Base-by-base conservation (phyloP, 2,329 filamentous ascomycete species). In the Alternaria burnsii region DNA sequence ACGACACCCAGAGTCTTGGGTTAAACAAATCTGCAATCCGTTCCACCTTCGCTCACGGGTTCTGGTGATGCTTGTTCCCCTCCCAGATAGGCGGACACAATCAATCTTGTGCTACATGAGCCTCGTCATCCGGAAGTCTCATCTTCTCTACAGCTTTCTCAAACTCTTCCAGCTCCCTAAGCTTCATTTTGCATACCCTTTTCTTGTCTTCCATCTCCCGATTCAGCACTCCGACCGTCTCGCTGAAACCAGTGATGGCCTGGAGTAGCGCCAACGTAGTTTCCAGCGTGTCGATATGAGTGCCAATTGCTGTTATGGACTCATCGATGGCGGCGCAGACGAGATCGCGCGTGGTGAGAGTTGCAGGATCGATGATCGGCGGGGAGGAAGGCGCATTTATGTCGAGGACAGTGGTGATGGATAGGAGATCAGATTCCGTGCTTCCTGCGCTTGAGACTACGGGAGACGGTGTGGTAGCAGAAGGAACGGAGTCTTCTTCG, bases 231-330 rank as follows among this genome's bases (percentile, higher is more conserved):
- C 34, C 44, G 1, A 70, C 58, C 2, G 64, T 69, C 7, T 46
- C 58, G 18, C 69, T 67, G 8, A 70, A 63, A 1, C 65, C 68
- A 5, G 57, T 47, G 0, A 71, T 48, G 7, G 68, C 55, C 4
- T 52, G 43, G 3, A 71, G 51, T 6, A 71, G 14, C 8, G 57
- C 61, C 12, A 69, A 22, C 3, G 56, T 56, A 8, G 59, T 65
- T 24, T 58, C 47, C 20, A 71, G 50, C 1, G 68, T 69, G 0
- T 62, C 57, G 5, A 70, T 38, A n/a, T 71, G 69, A 2, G 41
- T 38, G 3, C 18, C 4, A 5, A 43, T 30, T 0, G 58, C 56
- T 1, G 22, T 11, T 1, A 41, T 58, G 5, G 68, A 63, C 30
- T 68, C 63, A 12, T 63, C 38, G 1, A 70, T 41, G 5, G 55